Evolutionary conservation across 345 rosid species (phyloP), one percentile per base, ranked within the genome.

Genomic region (Citrus glauca): DNA sequence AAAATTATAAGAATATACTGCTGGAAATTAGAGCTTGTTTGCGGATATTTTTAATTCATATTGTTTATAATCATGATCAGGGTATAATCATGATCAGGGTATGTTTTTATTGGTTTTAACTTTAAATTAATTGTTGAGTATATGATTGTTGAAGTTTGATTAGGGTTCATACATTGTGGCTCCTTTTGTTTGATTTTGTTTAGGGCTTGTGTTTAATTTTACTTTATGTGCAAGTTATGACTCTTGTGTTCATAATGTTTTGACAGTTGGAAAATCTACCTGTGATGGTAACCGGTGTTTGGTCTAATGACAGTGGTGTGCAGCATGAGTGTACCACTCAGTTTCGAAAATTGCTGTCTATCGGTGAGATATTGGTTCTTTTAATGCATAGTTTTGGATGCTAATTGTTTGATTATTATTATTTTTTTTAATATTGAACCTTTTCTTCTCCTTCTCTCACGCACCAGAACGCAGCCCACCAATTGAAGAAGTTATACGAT

Each of bases 271-370:
- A 93, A 84, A 86, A 90, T 79, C 87, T 93, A 66, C 96, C 98
- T 27, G 48, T 90, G 5, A 86, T 93, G 98, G 90, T 93, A 56
- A 83, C 86, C 14, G 95, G 89, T 72, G 88, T 93, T 24, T 89
- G 90, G 91, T 78, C 87, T 32, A 88, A 86, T 59, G 96, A 93
- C 66, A 75, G 86, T 66, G 79, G 50, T 77, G 76, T 88, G 76
- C 98, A 91, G 86, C 88, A 89, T 20, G 98, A 93, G 84, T 85
- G 94, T 0, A 93, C 98, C 37, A 90, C 92, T n/a, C 98, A 91
- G 77, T 93, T 93, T 75, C 79, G 98, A 73, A 93, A 93, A 66
- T 55, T 93, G 79, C 92, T 93, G 71, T 93, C 98, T 19, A 91
- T 93, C 63, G 98, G 98, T 91, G 73, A 38, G 84, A n/a, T 33